Evolutionary conservation across 495 filamentous ascomycete species (phyloP).

Genomic region (Penicillium verhagenii): DNA sequence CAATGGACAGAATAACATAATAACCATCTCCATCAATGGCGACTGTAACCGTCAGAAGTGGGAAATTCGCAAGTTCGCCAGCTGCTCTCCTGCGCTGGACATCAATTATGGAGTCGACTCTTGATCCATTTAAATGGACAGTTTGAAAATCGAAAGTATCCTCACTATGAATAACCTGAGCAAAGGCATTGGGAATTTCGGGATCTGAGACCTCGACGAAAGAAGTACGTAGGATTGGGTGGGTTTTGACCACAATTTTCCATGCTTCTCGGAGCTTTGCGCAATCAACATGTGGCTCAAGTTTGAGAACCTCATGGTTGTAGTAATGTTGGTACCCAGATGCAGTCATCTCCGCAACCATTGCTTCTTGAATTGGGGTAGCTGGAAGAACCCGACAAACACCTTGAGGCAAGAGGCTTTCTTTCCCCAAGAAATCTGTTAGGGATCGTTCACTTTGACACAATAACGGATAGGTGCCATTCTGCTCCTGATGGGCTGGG

Average conservation of each 20-base stretch:
- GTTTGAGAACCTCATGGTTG: slow-evolving; percentile 70
- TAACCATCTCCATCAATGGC: slow-evolving; percentile 19
- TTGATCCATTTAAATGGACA: slow-evolving; percentile 17
- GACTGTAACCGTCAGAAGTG: slow-evolving; percentile 17
- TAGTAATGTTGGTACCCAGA: slow-evolving; percentile 73
- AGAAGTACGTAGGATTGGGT: slow-evolving; percentile 68
- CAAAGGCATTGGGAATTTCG: slow-evolving; percentile 53
- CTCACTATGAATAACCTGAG: slow-evolving; percentile 57
- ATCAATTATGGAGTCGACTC: slow-evolving; percentile 24
- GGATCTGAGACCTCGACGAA: slow-evolving; percentile 64
- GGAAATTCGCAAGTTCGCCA: slow-evolving; percentile 4
- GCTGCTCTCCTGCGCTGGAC: slow-evolving; percentile 22
- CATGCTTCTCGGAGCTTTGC: slow-evolving; percentile 57
- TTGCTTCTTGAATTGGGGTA: slow-evolving; percentile 81
- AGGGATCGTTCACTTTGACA: slow-evolving; percentile 31
- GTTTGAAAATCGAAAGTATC: slow-evolving; percentile 19
- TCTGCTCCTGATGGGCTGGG: slow-evolving; percentile 3
- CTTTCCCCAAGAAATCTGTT: slow-evolving; percentile 29
- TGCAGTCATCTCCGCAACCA: slow-evolving; percentile 72
- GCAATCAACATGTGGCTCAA: slow-evolving; percentile 53
- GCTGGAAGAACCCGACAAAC: slow-evolving; percentile 60
- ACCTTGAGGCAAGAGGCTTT: slow-evolving; percentile 26
- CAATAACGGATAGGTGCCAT: slow-evolving; percentile 17
- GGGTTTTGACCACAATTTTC: slow-evolving; percentile 51
- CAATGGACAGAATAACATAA: slow-evolving; percentile 47